These are phyloP conservation scores for Beauveria sp. DNA, from an alignment of 2,329 filamentous ascomycete species.

Conservation along the genomic window DNA sequence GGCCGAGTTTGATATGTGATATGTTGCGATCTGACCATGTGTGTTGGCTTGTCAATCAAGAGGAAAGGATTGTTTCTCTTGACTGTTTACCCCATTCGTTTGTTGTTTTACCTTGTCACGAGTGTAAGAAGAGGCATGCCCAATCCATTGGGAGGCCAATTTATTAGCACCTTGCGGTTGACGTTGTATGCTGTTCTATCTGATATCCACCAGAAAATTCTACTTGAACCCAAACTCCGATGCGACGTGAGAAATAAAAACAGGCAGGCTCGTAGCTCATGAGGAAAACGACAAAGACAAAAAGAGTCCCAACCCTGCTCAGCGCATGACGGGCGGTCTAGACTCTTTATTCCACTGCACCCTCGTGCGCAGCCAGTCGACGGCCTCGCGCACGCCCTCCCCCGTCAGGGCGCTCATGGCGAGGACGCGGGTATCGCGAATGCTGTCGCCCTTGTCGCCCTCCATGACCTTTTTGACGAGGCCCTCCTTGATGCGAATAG, in stretches of 20 bases:
- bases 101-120: too few species aligned
- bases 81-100: too few species aligned
- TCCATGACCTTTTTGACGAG: conserved; percentile 93
- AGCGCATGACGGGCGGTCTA: conserved; percentile 88
- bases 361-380: conserved; percentile 91
- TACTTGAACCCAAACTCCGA: conserved; percentile 1
- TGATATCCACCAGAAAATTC: background rate
- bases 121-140: too few species aligned
- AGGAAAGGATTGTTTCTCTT: too few species aligned
- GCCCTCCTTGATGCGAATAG: conserved; percentile 94
- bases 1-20: too few species aligned
- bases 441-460: conserved; percentile 77
- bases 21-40: too few species aligned
- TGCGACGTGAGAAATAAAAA: conserved; percentile 9
- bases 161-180: background rate
- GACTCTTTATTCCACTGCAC: conserved; percentile 97
- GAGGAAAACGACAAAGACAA: background rate
- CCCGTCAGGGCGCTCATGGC: conserved; percentile 86
- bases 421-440: conserved; percentile 84
- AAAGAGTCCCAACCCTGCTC: background rate
- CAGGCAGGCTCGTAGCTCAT: conserved; percentile 11
- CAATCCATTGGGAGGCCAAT: background rate
- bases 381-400: conserved; percentile 82
- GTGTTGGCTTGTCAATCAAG: too few species aligned
- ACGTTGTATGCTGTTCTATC: background rate